These are phyloP conservation scores for Oryza australiensis DNA, from an alignment of 176 grass and related monocot genomes.

Conservation along the genomic window DNA sequence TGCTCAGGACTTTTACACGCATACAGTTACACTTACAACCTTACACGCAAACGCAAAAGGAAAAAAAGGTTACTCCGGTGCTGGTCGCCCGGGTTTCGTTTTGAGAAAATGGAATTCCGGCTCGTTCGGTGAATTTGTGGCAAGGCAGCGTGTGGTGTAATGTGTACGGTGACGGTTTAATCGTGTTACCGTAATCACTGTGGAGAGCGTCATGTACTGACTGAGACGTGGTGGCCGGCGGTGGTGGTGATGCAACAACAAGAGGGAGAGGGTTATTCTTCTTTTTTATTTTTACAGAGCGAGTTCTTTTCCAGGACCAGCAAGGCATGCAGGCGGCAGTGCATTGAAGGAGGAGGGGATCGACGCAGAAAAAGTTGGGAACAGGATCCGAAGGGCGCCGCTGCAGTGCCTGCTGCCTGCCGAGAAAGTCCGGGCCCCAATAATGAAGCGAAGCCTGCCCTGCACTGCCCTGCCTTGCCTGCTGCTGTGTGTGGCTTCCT, in stretches of 20 bases:
- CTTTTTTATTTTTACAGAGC: no score
- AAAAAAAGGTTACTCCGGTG: no score
- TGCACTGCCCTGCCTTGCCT: not conserved
- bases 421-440: conserved; percentile 42
- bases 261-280: no score
- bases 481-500: not conserved
- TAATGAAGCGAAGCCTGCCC: conserved; percentile 35
- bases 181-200: not conserved
- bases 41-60: no score
- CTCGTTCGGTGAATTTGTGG: no score
- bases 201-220: not conserved
- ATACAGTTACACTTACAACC: no score
- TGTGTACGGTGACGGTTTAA: not conserved
- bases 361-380: conserved; percentile 28
- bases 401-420: conserved; percentile 25
- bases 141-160: no score
- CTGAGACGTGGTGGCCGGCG: not conserved
- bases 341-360: not conserved
- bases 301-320: not conserved
- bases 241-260: not conserved
- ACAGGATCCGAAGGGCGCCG: conserved; percentile 53
- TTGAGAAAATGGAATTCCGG: no score
- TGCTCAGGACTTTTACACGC: not conserved
- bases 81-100: no score
- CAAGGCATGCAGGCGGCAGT: not conserved